Evolutionary conservation across 306 rosid species (phyloP), one percentile per base, ranked within the genome.

Genomic region (Arachis stenosperma): DNA sequence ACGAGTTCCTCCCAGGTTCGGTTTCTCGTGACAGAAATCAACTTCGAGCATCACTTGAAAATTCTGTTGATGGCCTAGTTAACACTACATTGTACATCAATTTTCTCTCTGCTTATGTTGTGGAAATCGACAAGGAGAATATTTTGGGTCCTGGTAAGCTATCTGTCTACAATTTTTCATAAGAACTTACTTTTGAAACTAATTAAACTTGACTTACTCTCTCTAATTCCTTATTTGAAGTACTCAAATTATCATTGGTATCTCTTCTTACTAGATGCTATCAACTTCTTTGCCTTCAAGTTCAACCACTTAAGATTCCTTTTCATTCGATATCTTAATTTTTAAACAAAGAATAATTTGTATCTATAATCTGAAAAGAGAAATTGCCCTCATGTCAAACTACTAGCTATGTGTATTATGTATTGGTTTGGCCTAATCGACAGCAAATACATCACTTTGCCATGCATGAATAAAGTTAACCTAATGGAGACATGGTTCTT

Each of bases 1-100:
- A 88, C 55, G 98, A 91, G 86, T 95, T 95, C 83, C 84, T 91
- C 46, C 90, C 99, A 0, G 99, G 99, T 71, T 95, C 99, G 40
- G 79, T 74, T 70, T 88, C 73, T 73, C 82, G n/a, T 27, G 90
- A 91, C 74, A 56, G 86, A 53, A 85, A 40, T 70, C 90, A 81
- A 69, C 93, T 95, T 64, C 95, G 69, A 76, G 61, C 85, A 48
- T 95, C 99, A 47, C 97, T 95, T 79, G 93, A 86, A 80, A 91
- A 63, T 75, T 75, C 96, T n/a, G 44, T 71, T 36, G 93, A 90
- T 50, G 99, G 96, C 67, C 86, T 83, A 9, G 81, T 95, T 48
- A 91, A 91, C 82, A 84, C 85, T 59, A 95, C 98, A 63, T 81
- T 95, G 82, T 85, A 77, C 73, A 67, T 91, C 86, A 90, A 95